Base-by-base conservation (phyloP, 768 basidiomycete genomes). In the Calocybe gangraenosa region DNA sequence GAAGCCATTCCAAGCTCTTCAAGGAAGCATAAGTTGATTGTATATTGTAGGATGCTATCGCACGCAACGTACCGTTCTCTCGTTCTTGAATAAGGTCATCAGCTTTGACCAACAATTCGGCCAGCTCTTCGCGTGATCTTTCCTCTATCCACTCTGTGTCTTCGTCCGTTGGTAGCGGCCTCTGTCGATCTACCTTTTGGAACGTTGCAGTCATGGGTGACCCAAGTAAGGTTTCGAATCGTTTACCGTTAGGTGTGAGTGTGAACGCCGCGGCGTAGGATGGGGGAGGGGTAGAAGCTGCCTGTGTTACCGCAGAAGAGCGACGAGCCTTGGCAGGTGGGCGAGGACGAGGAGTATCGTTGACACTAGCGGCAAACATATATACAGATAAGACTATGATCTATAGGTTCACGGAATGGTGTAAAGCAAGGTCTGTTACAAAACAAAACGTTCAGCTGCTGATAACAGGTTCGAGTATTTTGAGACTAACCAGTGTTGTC, bases 1-100 rank as follows among this genome's bases (percentile, higher is more conserved):
- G 86, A 81, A 19, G 87, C 83, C 37, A 81, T 56, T 34, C 74
- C 76, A 37, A 91, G 74, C 58, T 92, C 88, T 81, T 47, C 51
- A 34, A 51, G 30, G 25, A n/a, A 40, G 17, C 36, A 44, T 40
- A 25, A 28, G 5, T 28, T 28, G 25, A 28, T 6, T 28, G 11
- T 6, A 11, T 28, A 28, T 6, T 11, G 6, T 28, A 28, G 25
- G 25, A 30, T 38, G 35, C 47, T 37, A 42, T 25, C 15, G n/a
- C n/a, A 48, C 21, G n/a, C 10, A 36, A 64, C 81, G 40, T 59
- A 87, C 90, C 88, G 51, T 75, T 76, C 65, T 87, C 88, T 31
- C 89, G 73, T 47, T 82, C 79, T 59, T 80, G 84, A 52, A 92
- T 90, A 38, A 91, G 68, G 48, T 69, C 79, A 51, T 85, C 84